phyloP scores from a whole-genome alignment of 2,329 filamentous ascomycete genomes.

The Sporothrix protearum region DNA sequence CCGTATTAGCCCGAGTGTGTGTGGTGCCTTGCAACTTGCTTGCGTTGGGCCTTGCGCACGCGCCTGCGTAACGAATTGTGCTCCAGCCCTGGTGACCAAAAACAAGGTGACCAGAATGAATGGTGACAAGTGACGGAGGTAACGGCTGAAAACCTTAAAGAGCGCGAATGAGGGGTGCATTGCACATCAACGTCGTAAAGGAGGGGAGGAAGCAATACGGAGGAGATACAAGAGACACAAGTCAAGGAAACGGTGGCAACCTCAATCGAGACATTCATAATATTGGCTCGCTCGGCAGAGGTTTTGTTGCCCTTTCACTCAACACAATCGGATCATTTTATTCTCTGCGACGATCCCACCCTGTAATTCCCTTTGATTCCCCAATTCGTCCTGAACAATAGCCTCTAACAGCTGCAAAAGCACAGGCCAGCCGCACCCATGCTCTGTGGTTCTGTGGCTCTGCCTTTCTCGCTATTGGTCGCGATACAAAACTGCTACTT shows the following conservation, averaged over 20 bases:
- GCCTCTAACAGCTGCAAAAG: background rate
- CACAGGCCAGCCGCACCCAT: background rate
- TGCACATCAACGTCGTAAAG: background rate
- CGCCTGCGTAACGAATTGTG: slow-evolving; percentile 3
- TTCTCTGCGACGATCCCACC: background rate
- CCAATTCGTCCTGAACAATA: background rate
- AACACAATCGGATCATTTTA: background rate
- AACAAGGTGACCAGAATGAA: background rate
- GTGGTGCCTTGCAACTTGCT: background rate
- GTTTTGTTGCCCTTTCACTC: background rate
- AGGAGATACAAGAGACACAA: background rate
- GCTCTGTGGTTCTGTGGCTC: background rate
- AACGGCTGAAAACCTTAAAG: background rate
- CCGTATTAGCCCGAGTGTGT: background rate
- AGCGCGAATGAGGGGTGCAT: background rate
- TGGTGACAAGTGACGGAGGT: background rate
- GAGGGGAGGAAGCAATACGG: slow-evolving; percentile 5
- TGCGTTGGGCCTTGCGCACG: background rate
- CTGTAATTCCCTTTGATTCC: background rate
- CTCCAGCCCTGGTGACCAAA: background rate
- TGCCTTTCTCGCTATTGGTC: background rate
- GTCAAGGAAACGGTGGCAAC: background rate
- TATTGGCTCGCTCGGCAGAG: background rate
- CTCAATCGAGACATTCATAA: background rate
- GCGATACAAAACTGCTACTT: background rate